phyloP scores from a whole-genome alignment of 2,329 filamentous ascomycete species.

The Diplodia corticola region DNA sequence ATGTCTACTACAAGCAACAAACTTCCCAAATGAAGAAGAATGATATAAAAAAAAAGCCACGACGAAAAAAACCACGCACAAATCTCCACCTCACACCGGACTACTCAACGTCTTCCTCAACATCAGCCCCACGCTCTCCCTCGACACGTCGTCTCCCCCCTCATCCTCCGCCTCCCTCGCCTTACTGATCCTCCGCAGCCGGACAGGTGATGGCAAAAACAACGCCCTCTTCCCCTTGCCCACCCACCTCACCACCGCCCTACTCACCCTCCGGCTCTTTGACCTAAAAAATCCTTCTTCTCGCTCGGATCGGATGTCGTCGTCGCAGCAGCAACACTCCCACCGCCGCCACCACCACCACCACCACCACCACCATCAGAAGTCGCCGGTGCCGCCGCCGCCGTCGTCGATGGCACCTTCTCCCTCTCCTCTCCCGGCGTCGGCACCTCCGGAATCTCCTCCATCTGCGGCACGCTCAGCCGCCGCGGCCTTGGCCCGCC shows the following conservation, averaged over 20 bases:
- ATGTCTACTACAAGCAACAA: conserved; percentile 25
- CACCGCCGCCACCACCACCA: neutral
- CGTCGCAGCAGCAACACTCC: neutral
- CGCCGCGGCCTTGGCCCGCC: neutral
- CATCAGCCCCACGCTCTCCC: neutral
- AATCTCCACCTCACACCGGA: neutral
- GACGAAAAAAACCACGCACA: conserved; percentile 23
- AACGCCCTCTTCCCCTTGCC: neutral
- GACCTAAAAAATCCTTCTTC: conserved; percentile 18
- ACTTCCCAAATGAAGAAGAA: conserved; percentile 26
- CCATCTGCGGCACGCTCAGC: conserved; percentile 1
- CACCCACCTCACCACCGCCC: neutral
- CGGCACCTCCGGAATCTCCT: conserved; percentile 11
- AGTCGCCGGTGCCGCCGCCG: neutral
- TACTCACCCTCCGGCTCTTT: conserved; percentile 6
- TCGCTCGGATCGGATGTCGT: too few species aligned
- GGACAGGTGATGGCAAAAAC: neutral
- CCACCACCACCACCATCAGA: neutral
- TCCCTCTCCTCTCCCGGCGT: neutral
- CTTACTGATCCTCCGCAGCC: neutral
- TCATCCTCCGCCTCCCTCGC: neutral
- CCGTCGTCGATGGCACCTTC: neutral
- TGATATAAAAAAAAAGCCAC: conserved; percentile 27
- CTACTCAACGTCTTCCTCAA: conserved; percentile 6
- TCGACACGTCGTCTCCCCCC: neutral